phyloP scores from a whole-genome alignment of 352 stramenopile genomes.

The Phytophthora citrophthora region DNA sequence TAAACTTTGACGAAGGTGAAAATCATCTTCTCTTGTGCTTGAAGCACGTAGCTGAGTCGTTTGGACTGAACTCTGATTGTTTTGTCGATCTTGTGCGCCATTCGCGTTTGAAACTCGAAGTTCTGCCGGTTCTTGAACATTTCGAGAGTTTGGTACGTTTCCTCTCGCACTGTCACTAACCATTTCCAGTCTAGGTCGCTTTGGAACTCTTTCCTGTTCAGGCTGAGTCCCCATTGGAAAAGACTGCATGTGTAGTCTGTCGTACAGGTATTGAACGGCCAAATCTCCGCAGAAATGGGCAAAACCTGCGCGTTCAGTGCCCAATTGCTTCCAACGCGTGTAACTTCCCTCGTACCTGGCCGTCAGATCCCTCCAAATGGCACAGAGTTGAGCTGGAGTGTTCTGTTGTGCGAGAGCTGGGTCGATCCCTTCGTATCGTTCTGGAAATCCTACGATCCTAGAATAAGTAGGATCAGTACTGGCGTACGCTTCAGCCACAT shows the following conservation, averaged over 20 bases:
- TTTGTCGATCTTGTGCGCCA: neutral
- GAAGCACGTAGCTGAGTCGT: neutral
- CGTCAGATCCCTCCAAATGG: conserved; percentile 21
- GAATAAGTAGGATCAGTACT: conserved; percentile 6
- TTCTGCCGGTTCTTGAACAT: too few relatives aligned
- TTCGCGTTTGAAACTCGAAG: neutral
- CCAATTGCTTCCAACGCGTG: conserved; percentile 24
- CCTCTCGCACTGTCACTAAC: neutral
- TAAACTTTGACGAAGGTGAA: neutral
- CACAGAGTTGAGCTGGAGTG: conserved; percentile 10
- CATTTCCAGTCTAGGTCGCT: conserved; percentile 6
- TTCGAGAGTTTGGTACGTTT: neutral
- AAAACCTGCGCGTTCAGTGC: conserved; percentile 10
- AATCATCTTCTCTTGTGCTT: neutral
- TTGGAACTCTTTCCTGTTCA: neutral
- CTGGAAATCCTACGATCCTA: conserved; percentile 10
- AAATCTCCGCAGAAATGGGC: conserved; percentile 17
- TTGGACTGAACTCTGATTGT: neutral
- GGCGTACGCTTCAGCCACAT: conserved; percentile 12
- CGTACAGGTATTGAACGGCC: conserved; percentile 17
- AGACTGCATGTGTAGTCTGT: conserved; percentile 17
- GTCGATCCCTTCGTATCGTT: conserved; percentile 23
- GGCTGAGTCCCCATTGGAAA: conserved; percentile 6
- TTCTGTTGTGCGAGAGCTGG: conserved; percentile 5
- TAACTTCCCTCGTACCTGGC: conserved; percentile 12